A percentile compares a stretch with the other conserved stretches of the same genome.
Evolutionary conservation across 495 filamentous ascomycete genomes (phyloP).

Genomic region (Neurospora sp.): DNA sequence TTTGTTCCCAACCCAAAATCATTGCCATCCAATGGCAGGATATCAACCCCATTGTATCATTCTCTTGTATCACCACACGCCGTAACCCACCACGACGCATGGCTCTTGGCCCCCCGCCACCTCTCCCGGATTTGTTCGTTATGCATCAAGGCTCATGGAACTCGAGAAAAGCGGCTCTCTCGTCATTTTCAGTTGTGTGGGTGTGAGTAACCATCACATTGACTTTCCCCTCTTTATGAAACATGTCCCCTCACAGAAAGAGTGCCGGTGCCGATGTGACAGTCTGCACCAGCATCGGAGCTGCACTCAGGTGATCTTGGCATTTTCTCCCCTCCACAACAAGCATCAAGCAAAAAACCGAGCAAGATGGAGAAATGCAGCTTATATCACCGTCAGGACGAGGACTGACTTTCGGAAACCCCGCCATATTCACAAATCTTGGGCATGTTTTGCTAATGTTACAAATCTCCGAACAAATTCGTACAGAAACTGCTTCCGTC

Average conservation of each 20-base stretch:
- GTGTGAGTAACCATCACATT: neutral
- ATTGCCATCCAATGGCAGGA: neutral
- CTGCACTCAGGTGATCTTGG: neutral
- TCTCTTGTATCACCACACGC: neutral
- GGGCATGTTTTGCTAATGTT: neutral
- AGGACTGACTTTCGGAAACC: neutral
- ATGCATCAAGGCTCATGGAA: neutral
- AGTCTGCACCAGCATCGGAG: neutral
- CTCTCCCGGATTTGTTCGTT: neutral
- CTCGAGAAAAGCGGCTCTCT: neutral
- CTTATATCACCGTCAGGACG: neutral
- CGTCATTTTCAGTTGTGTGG: neutral
- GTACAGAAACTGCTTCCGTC: neutral
- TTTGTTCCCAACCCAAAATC: neutral
- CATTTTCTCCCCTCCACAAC: neutral
- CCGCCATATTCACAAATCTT: neutral
- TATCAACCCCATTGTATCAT: neutral
- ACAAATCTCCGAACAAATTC: neutral
- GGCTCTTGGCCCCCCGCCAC: neutral
- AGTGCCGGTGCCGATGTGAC: neutral
- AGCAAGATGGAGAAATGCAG: neutral
- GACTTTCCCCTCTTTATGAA: neutral
- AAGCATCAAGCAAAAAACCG: neutral
- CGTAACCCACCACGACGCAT: neutral
- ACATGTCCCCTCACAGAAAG: neutral